Evolutionary conservation across 257 asterid genomes (phyloP).

Genomic region (Solanum gandarillasii): DNA sequence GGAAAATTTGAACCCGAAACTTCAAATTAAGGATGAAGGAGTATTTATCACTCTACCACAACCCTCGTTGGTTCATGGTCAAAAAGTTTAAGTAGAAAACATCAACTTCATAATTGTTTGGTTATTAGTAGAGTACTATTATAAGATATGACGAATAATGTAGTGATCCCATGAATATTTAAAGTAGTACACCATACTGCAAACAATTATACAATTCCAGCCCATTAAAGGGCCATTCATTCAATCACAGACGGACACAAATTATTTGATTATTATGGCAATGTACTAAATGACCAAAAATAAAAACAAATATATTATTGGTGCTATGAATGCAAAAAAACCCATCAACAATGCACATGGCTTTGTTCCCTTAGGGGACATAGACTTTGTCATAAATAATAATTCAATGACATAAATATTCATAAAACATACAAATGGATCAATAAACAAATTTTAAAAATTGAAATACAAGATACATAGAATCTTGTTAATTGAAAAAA

Average conservation of each 20-base stretch:
- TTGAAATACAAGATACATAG: slow-evolving; percentile 31
- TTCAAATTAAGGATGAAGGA: fast-evolving
- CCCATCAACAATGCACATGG: slow-evolving; percentile 66
- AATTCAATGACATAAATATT: slow-evolving; percentile 11
- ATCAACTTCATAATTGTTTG: background rate
- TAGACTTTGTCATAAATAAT: slow-evolving; percentile 21
- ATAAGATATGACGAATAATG: background rate
- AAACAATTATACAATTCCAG: background rate
- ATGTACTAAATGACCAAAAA: background rate
- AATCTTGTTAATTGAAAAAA: slow-evolving; percentile 14
- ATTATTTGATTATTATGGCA: background rate
- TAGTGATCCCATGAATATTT: slow-evolving; percentile 1
- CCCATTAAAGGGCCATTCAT: background rate
- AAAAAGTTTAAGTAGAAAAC: background rate
- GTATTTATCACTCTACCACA: background rate
- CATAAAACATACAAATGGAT: background rate
- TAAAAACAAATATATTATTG: background rate
- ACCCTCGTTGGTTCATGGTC: background rate
- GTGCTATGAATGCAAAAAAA: slow-evolving; percentile 15
- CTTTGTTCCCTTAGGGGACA: slow-evolving; percentile 40
- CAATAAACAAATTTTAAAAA: background rate
- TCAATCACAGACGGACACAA: background rate
- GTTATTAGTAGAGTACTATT: background rate
- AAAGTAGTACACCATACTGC: background rate
- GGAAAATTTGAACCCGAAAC: fast-evolving